Evolutionary conservation across 192 early-diverging fungal species (phyloP).

Genomic region (Backusella macrospora): DNA sequence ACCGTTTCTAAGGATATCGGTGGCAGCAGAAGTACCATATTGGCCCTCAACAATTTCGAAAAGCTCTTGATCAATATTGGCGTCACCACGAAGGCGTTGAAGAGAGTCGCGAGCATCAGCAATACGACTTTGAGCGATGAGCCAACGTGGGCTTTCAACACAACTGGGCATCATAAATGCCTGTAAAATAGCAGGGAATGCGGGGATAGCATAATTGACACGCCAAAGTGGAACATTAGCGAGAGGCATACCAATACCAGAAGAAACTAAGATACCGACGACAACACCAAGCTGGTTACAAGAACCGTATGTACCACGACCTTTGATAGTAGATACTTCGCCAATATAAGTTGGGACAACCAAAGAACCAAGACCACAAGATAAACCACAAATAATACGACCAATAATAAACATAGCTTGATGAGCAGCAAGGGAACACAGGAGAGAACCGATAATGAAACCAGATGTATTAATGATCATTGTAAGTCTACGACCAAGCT

Average conservation of each 20-base stretch:
- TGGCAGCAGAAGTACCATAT: conserved; percentile 15
- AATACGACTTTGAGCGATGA: conserved; percentile 63
- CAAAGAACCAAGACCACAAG: conserved; percentile 66
- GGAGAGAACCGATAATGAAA: conserved; percentile 66
- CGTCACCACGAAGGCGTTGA: conserved; percentile 54
- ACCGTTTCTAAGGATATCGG: conserved; percentile 19
- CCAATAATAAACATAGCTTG: conserved; percentile 69
- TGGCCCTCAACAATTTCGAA: conserved; percentile 60
- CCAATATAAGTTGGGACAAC: conserved; percentile 69
- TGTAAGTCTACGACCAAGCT: conserved; percentile 53
- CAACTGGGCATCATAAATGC: conserved; percentile 64
- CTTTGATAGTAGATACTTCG: conserved; percentile 73
- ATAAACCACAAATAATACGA: conserved; percentile 74
- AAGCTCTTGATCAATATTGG: conserved; percentile 62
- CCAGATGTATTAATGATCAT: conserved; percentile 69
- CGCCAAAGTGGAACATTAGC: conserved; percentile 70
- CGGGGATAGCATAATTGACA: conserved; percentile 64
- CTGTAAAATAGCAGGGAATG: conserved; percentile 62
- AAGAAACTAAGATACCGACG: conserved; percentile 74
- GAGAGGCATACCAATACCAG: conserved; percentile 64
- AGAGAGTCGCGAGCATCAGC: conserved; percentile 61
- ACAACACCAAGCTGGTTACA: conserved; percentile 80
- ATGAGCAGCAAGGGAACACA: conserved; percentile 64
- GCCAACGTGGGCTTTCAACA: conserved; percentile 78
- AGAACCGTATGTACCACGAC: conserved; percentile 71